A percentile compares a stretch with the other conserved stretches of the same genome.
Evolutionary conservation across 768 basidiomycete species (phyloP).

Genomic region (Lentinula lateritia): DNA sequence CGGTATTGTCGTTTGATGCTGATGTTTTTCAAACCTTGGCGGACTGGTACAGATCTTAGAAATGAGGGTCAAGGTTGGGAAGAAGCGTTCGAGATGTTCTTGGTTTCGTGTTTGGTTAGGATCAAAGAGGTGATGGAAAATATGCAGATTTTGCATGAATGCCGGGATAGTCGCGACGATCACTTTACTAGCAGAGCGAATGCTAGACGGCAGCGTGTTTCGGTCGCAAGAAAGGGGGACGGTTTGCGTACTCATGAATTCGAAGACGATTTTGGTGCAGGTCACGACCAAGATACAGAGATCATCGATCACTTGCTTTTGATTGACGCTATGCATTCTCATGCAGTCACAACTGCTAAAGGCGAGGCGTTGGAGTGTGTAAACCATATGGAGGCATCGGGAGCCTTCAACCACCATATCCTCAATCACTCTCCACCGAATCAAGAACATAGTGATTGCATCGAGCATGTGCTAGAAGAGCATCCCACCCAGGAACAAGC

Average conservation of each 20-base stretch:
- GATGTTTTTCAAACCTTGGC: conserved; percentile 10
- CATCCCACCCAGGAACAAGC: not conserved
- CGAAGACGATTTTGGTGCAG: too few relatives aligned
- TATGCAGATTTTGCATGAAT: conserved; percentile 8
- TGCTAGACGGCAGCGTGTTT: not conserved
- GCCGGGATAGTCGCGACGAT: conserved; percentile 9
- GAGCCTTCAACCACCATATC: too few relatives aligned
- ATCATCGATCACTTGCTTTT: too few relatives aligned
- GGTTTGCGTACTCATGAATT: not conserved
- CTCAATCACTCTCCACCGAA: not conserved
- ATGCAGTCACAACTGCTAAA: too few relatives aligned
- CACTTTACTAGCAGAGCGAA: conserved; percentile 11
- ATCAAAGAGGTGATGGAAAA: not conserved
- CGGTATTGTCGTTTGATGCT: conserved; percentile 7
- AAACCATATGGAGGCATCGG: too few relatives aligned
- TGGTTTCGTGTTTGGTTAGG: not conserved
- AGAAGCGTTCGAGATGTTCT: not conserved
- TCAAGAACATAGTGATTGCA: not conserved
- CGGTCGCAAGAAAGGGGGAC: not conserved
- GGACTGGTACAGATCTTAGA: not conserved
- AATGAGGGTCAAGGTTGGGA: not conserved
- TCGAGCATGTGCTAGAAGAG: too few relatives aligned
- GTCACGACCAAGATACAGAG: too few relatives aligned
- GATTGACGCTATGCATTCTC: too few relatives aligned
- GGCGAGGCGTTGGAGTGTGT: too few relatives aligned